Evolutionary conservation across 1,139 yeast genomes (phyloP).

Genomic region (Magnusiomyces ingens): DNA sequence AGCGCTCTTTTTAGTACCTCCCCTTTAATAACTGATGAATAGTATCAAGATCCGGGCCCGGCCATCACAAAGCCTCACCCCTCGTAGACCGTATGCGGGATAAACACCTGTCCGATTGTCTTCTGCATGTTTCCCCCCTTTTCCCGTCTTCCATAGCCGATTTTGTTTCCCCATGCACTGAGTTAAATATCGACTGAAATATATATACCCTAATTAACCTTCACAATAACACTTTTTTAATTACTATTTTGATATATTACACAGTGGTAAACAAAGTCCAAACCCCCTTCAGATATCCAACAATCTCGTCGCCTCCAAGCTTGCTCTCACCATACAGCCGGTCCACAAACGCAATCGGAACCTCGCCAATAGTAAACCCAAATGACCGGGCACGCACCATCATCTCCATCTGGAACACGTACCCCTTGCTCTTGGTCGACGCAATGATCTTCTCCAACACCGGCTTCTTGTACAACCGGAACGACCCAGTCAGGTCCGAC

Average conservation of each 20-base stretch:
- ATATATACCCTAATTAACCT: too few species aligned
- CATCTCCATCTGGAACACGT: slow-evolving; percentile 88
- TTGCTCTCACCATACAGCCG: slow-evolving; percentile 76
- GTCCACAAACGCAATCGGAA: slow-evolving; percentile 74
- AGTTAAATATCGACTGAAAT: too few species aligned
- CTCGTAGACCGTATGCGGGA: too few species aligned
- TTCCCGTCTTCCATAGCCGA: too few species aligned
- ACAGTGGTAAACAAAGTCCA: slow-evolving; percentile 64
- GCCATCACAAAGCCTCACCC: too few species aligned
- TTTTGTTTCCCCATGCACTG: too few species aligned
- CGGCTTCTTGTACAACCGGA: slow-evolving; percentile 67
- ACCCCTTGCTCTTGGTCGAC: slow-evolving; percentile 70
- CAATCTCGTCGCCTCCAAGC: slow-evolving; percentile 77
- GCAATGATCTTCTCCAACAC: slow-evolving; percentile 61
- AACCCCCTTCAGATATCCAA: slow-evolving; percentile 69
- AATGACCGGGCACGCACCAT: slow-evolving; percentile 73
- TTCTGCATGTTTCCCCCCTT: too few species aligned
- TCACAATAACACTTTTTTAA: too few species aligned
- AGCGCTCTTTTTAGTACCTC: too few species aligned
- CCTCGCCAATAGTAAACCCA: slow-evolving; percentile 70
- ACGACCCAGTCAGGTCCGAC: slow-evolving; percentile 73
- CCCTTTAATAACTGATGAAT: too few species aligned
- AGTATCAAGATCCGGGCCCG: too few species aligned
- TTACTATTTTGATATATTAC: slow-evolving; percentile 25
- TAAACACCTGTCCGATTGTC: too few species aligned